phyloP scores from a whole-genome alignment of 176 grass and related monocot genomes.

The Neostapfia colusana region DNA sequence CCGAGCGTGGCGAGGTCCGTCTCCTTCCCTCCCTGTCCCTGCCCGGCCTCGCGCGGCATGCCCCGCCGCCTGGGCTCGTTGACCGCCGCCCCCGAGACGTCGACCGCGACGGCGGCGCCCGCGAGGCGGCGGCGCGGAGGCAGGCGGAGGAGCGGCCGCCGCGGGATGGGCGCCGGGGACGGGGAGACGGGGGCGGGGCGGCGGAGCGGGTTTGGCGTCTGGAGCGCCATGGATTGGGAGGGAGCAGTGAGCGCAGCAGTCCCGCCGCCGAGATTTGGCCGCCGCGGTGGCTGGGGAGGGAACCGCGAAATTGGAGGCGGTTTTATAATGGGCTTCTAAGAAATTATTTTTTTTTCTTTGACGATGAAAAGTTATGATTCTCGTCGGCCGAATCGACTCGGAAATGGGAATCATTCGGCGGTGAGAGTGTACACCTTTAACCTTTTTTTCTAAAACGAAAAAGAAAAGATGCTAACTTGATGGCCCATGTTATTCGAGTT shows the following conservation, averaged over 20 bases:
- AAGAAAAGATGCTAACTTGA: too few relatives aligned
- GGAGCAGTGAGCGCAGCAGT: too few relatives aligned
- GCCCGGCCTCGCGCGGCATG: not conserved
- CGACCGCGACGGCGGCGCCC: slow-evolving; percentile 26
- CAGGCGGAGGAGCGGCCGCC: slow-evolving; percentile 8
- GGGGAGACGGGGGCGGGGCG: slow-evolving; percentile 32
- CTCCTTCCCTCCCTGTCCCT: slow-evolving; percentile 25
- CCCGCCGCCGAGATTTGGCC: not conserved
- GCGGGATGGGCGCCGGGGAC: slow-evolving; percentile 22
- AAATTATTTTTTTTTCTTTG: too few relatives aligned
- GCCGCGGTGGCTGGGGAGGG: not conserved
- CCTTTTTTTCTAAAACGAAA: too few relatives aligned
- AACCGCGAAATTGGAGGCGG: slow-evolving; percentile 5
- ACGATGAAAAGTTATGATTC: too few relatives aligned
- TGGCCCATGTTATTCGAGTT: too few relatives aligned
- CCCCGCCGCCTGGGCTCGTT: slow-evolving; percentile 45
- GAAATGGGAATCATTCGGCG: too few relatives aligned
- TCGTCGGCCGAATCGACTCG: too few relatives aligned
- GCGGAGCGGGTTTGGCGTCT: slow-evolving; percentile 57
- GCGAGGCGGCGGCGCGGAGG: slow-evolving; percentile 22
- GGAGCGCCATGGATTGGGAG: slow-evolving; percentile 45
- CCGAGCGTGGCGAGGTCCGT: slow-evolving; percentile 85
- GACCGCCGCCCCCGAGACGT: slow-evolving; percentile 34
- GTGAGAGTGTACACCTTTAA: too few relatives aligned
- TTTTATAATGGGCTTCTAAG: not conserved